A percentile compares a stretch with the other conserved stretches of the same genome.
phyloP scores from a whole-genome alignment of 225 moss, liverwort and hornwort genomes.

The Marchantia paleacea region DNA sequence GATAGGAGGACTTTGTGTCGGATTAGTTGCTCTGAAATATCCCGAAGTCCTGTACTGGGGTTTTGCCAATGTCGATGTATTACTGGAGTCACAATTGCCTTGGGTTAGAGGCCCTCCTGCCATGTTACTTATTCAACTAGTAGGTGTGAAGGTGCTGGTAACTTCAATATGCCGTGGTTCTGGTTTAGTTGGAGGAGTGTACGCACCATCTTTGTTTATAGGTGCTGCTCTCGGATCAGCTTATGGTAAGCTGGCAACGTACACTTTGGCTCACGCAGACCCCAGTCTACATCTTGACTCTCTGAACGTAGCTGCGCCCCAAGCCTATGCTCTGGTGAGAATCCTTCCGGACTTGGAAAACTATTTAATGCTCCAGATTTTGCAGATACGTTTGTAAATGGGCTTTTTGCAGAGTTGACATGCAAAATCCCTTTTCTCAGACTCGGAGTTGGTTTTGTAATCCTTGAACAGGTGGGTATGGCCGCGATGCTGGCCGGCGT shows the following conservation, averaged over 20 bases:
- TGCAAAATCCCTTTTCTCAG: not conserved
- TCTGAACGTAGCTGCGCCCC: conserved; percentile 86
- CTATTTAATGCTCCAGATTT: not conserved
- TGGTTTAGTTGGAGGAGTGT: conserved; percentile 95
- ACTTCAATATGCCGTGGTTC: conserved; percentile 96
- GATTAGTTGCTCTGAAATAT: conserved; percentile 77
- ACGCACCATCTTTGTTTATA: conserved; percentile 90
- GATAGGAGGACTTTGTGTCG: conserved; percentile 81
- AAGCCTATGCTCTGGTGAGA: conserved; percentile 92
- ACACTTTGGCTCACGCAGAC: conserved; percentile 59
- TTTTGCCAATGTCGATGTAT: conserved; percentile 93
- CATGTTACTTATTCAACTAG: conserved; percentile 74
- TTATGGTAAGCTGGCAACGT: conserved; percentile 76
- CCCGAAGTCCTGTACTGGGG: conserved; percentile 98
- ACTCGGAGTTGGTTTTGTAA: not conserved
- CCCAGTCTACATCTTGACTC: conserved; percentile 80
- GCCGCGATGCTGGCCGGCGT: conserved; percentile 97
- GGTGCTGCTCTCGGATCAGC: conserved; percentile 98
- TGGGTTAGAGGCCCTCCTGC: conserved; percentile 65
- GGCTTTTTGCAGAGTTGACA: not conserved
- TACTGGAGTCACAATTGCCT: conserved; percentile 65
- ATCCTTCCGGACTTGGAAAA: not conserved
- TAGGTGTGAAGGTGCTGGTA: conserved; percentile 77
- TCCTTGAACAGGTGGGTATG: conserved; percentile 77
- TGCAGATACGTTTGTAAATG: not conserved